Conservation (phyloP, 495 filamentous ascomycete species). For the Staphylotrichum tortipilum region DNA sequence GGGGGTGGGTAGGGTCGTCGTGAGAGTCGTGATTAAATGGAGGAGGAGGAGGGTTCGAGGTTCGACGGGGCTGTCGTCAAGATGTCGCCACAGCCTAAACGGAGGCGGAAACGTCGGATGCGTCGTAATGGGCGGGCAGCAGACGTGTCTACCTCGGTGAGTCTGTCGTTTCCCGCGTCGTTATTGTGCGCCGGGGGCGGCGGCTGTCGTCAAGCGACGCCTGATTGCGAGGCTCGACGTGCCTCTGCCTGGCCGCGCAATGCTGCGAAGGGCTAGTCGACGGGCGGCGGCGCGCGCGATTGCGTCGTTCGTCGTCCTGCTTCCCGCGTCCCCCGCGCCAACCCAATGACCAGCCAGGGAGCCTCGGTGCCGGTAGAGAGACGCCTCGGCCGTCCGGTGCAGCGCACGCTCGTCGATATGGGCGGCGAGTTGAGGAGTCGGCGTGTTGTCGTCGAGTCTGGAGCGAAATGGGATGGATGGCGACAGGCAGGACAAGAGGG, state of each 20-base stretch:
- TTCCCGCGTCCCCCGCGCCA: too few relatives aligned
- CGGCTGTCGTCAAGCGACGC: constrained; percentile 9
- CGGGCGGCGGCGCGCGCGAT: not conserved
- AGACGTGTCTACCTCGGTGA: too few relatives aligned
- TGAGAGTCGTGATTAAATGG: too few relatives aligned
- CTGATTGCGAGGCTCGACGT: constrained; percentile 21
- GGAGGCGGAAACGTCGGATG: too few relatives aligned
- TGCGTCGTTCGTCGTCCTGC: not conserved
- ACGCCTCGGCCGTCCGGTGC: constrained; percentile 9
- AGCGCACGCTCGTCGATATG: constrained; percentile 13
- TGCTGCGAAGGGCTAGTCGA: constrained; percentile 6
- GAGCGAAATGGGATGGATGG: not conserved
- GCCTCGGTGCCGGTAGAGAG: constrained; percentile 9
- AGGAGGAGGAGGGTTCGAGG: too few relatives aligned
- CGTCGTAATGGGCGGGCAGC: too few relatives aligned
- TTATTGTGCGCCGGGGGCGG: not conserved
- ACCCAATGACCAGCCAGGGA: not conserved
- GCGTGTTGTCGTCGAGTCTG: constrained; percentile 7
- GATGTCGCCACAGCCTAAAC: too few relatives aligned
- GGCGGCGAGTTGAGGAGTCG: constrained; percentile 8
- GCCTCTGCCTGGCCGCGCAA: constrained; percentile 19
- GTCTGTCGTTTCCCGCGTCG: not conserved
- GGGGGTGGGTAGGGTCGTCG: not conserved
- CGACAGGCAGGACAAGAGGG: not conserved
- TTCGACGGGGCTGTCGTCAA: too few relatives aligned